A percentile compares a stretch with the other conserved stretches of the same genome.
Conservation (phyloP, 768 basidiomycete species). For the Chalciporus sphaerocephalus region DNA sequence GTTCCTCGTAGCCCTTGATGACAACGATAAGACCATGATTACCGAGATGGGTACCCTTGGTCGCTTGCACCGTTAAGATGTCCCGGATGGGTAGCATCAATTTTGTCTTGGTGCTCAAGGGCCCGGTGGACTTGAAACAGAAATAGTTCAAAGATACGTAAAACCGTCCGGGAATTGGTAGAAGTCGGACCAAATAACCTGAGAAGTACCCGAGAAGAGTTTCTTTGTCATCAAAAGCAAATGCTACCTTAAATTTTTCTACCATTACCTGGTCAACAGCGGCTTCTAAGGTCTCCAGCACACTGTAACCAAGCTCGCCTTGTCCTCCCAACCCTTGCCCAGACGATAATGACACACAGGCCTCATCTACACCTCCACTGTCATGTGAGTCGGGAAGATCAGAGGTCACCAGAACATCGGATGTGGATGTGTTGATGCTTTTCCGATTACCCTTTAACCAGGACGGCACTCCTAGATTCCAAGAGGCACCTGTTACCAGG, state of each 20-base stretch:
- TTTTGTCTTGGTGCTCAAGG: slow-evolving; percentile 74
- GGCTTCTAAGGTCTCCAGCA: slow-evolving; percentile 71
- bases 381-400: slow-evolving; percentile 21
- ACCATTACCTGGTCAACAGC: slow-evolving; percentile 55
- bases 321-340: slow-evolving; percentile 30
- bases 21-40: slow-evolving; percentile 87
- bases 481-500: slow-evolving; percentile 34
- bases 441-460: slow-evolving; percentile 58
- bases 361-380: slow-evolving; percentile 49
- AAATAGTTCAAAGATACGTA: slow-evolving; percentile 91
- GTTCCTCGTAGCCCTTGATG: slow-evolving; percentile 93
- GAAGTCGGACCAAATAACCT: slow-evolving; percentile 81
- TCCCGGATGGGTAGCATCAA: slow-evolving; percentile 94
- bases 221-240: slow-evolving; percentile 89
- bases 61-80: slow-evolving; percentile 77
- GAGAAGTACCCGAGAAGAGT: slow-evolving; percentile 82
- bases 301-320: slow-evolving; percentile 70
- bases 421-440: slow-evolving; percentile 33
- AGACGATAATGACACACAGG: slow-evolving; percentile 37
- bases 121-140: slow-evolving; percentile 89
- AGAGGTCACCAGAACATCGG: slow-evolving; percentile 24
- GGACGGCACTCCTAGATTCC: slow-evolving; percentile 67
- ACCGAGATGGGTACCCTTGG: slow-evolving; percentile 84
- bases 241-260: slow-evolving; percentile 75
- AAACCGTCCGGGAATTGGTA: slow-evolving; percentile 86